Conservation (phyloP, 2,329 filamentous ascomycete genomes). For the Fusarium temperatum region DNA sequence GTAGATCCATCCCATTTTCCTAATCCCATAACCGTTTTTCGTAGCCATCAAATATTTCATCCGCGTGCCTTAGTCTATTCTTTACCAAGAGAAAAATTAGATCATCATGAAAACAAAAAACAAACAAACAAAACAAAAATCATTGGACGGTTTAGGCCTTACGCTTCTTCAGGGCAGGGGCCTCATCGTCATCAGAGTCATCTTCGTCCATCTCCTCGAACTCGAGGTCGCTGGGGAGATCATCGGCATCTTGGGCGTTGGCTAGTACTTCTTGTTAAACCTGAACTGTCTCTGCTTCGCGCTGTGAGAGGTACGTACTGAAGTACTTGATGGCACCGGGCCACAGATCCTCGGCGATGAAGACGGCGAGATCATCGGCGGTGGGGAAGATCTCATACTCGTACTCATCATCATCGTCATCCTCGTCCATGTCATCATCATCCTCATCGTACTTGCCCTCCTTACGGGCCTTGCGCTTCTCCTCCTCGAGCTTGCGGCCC, state of each 20-base stretch:
- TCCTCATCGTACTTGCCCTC: constrained; percentile 58
- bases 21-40: constrained; percentile 11
- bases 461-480: constrained; percentile 61
- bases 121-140: background rate
- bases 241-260: constrained; percentile 72
- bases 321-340: constrained; percentile 90
- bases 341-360: constrained; percentile 88
- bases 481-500: constrained; percentile 68
- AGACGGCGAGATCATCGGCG: constrained; percentile 82
- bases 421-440: constrained; percentile 58
- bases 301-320: constrained; percentile 66
- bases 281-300: background rate
- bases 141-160: constrained; percentile 47
- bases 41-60: constrained; percentile 7
- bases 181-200: constrained; percentile 46
- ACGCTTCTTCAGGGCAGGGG: constrained; percentile 54
- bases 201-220: constrained; percentile 67
- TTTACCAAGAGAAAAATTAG: constrained; percentile 31
- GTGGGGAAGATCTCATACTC: constrained; percentile 87
- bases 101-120: background rate
- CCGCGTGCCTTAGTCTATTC: constrained; percentile 34
- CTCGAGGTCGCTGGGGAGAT: constrained; percentile 70
- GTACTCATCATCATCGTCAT: constrained; percentile 70
- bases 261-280: constrained; percentile 48
- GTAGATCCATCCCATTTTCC: constrained; percentile 11